Base-by-base conservation (phyloP, 441 rosid species). In the Rhodomyrtus psidioides region DNA sequence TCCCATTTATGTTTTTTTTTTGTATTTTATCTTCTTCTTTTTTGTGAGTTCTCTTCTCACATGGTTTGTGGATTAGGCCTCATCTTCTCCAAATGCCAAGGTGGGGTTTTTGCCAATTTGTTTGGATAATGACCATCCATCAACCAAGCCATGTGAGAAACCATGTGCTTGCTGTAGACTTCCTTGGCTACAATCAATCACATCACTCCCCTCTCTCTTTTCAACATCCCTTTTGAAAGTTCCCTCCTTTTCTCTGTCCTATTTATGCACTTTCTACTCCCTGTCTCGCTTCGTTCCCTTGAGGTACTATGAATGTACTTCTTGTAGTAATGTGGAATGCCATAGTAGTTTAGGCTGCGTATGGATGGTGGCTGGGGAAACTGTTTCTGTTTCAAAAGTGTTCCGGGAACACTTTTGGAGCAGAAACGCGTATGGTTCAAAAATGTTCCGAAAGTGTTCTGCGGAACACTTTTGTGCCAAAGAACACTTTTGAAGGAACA, bases 221-320 rank as follows among this genome's bases (percentile, higher is more conserved):
- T 5, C 15, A 9, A 34, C 46, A 5, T 9, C n/a, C 15, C 76
- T 34, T 65, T 42, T 2, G 49, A 65, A 65, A 23, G 46, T 19
- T 34, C 76, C 46, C 30, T 19, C 26, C n/a, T 34, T 9, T 6
- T 65, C 46, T 39, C n/a, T 6, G 4, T 39, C n/a, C n/a, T 10
- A 39, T 19, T 21, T 21, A 21, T 39, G 75, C 49, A 10, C 49
- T 70, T 39, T 10, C 1, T 5, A 39, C 21, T 39, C 79, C 16
- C 16, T 1, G 2, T 5, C 0, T 21, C 19, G n/a, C 79, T 1
- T 0, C 15, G 14, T 70, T 23, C 49, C 49, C 79, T 10, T 0
- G n/a, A 70, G 16, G 79, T 70, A 21, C 79, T 0, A 34, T 12
- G 49, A 70, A 70, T 26, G 49, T 70, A 21, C n/a, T 1, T 10